Conservation (phyloP, 2,329 filamentous ascomycete genomes). For the Exophiala phaeomuriformis region DNA sequence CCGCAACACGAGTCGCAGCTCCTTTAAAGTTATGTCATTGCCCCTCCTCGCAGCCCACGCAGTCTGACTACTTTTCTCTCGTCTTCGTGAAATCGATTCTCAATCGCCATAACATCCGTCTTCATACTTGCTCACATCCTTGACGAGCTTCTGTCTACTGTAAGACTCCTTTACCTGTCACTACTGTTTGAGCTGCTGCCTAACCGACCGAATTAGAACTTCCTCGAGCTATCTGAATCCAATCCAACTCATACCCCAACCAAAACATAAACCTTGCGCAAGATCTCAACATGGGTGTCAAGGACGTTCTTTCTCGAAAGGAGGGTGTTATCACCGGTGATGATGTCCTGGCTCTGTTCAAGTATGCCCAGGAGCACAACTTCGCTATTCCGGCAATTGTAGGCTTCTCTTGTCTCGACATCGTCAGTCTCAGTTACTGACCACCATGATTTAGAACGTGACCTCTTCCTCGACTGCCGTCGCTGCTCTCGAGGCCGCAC, state of each 20-base stretch:
- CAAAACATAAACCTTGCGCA: conserved; percentile 4
- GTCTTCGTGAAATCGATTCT: not conserved
- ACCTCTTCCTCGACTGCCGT: conserved; percentile 86
- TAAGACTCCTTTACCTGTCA: not conserved
- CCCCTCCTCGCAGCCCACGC: not conserved
- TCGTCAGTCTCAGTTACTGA: conserved; percentile 4
- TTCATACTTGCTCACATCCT: not conserved
- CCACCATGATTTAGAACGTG: conserved; percentile 55
- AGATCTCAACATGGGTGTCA: conserved; percentile 32
- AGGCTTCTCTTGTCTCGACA: conserved; percentile 29
- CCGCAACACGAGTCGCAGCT: not conserved
- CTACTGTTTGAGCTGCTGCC: too few relatives aligned
- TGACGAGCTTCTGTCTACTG: not conserved
- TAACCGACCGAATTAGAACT: too few relatives aligned
- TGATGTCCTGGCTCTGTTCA: conserved; percentile 66
- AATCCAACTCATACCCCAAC: not conserved
- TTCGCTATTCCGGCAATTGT: conserved; percentile 82
- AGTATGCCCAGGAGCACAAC: conserved; percentile 78
- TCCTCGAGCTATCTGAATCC: too few relatives aligned
- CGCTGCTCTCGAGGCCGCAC: conserved; percentile 85
- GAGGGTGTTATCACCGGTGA: conserved; percentile 60
- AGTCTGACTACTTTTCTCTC: not conserved
- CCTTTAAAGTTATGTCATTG: not conserved
- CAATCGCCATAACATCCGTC: not conserved
- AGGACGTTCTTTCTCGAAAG: conserved; percentile 56